A percentile compares a stretch with the other conserved stretches of the same genome.
phyloP scores from a whole-genome alignment of 2,329 filamentous ascomycete genomes.

The Exophiala mesophila region DNA sequence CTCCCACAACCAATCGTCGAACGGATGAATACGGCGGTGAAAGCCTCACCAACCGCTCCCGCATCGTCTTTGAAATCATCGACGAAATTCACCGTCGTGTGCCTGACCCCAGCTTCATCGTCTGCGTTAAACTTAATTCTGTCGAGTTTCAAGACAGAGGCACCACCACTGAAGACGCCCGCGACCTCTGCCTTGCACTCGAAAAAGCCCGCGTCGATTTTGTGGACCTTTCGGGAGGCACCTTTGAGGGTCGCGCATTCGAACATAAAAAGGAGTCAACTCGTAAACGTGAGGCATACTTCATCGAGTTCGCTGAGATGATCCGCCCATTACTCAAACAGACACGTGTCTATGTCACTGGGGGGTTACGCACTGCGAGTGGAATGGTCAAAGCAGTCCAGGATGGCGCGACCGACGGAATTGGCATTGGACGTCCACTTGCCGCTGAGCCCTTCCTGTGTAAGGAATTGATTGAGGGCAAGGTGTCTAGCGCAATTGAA shows the following conservation, averaged over 20 bases:
- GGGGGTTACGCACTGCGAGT: constrained; percentile 19
- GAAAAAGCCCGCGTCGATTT: constrained; percentile 24
- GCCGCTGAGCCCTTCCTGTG: constrained; percentile 22
- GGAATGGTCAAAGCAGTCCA: constrained; percentile 23
- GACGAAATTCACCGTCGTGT: constrained; percentile 27
- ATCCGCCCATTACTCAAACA: constrained; percentile 22
- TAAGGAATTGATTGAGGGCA: constrained; percentile 20
- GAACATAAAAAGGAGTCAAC: constrained; percentile 24
- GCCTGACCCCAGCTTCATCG: constrained; percentile 18
- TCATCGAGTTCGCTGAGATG: constrained; percentile 25
- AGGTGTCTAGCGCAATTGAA: constrained; percentile 19
- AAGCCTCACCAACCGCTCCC: constrained; percentile 57
- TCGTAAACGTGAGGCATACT: constrained; percentile 21
- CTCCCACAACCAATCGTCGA: constrained; percentile 24
- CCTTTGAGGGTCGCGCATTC: constrained; percentile 22
- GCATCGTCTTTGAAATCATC: constrained; percentile 54
- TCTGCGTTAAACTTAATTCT: constrained; percentile 23
- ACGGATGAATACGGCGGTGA: constrained; percentile 41
- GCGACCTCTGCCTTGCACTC: constrained; percentile 18
- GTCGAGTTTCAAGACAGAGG: constrained; percentile 26
- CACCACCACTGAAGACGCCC: constrained; percentile 20
- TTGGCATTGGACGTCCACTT: constrained; percentile 23
- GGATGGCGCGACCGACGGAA: constrained; percentile 16
- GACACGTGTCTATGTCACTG: constrained; percentile 24
- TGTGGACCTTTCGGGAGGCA: constrained; percentile 24